Evolutionary conservation across 106 monocot species (phyloP).

Genomic region (Chionographis japonica): DNA sequence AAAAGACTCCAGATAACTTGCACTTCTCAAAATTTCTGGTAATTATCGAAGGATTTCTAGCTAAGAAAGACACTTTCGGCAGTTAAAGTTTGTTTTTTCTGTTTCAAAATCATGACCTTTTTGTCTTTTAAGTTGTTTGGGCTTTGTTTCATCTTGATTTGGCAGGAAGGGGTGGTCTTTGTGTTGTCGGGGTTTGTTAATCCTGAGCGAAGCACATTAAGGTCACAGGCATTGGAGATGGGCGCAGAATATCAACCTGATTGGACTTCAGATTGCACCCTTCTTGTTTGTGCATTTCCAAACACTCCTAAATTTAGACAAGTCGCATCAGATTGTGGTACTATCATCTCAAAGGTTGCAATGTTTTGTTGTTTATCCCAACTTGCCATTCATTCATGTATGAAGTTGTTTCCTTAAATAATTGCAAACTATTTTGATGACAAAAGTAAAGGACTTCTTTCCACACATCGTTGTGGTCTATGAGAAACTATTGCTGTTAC

Average conservation of each 20-base stretch:
- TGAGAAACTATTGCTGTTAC: no score
- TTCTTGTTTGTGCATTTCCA: constrained; percentile 92
- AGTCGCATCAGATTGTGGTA: constrained; percentile 78
- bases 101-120: background rate
- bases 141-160: constrained; percentile 4
- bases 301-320: constrained; percentile 96
- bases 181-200: constrained; percentile 90
- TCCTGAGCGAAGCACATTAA: constrained; percentile 71
- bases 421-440: no score
- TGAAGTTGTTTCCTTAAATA: no score
- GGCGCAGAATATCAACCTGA: constrained; percentile 79
- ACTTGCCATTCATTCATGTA: background rate
- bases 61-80: background rate
- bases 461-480: no score
- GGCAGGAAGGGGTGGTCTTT: constrained; percentile 87
- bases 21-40: constrained; percentile 81
- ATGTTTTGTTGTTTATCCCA: background rate
- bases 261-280: constrained; percentile 87
- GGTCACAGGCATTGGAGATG: constrained; percentile 81
- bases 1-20: constrained; percentile 8
- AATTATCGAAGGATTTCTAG: background rate
- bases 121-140: background rate
- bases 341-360: constrained; percentile 87
- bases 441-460: no score
- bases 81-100: background rate